Evolutionary conservation across 176 grass and related monocot genomes (phyloP).

Genomic region (Aechmea fasciata): DNA sequence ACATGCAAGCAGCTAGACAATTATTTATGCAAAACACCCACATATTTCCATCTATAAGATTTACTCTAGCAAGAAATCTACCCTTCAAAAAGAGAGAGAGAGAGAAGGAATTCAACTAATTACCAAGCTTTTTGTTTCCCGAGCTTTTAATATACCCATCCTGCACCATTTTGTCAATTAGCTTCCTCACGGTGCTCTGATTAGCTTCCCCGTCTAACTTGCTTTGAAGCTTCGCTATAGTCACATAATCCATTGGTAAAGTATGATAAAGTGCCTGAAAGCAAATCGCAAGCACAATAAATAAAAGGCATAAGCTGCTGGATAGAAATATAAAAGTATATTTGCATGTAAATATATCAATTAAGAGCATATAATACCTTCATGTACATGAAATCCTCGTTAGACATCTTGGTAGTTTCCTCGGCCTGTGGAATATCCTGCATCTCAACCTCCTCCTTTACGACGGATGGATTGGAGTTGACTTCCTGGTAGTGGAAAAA

Average conservation of each 20-base stretch:
- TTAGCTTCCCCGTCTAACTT: constrained; percentile 75
- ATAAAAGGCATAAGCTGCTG: constrained; percentile 6
- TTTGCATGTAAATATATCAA: constrained; percentile 14
- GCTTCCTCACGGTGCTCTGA: constrained; percentile 55
- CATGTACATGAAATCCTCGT: constrained; percentile 66
- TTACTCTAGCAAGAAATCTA: neutral
- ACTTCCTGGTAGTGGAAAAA: constrained; percentile 12
- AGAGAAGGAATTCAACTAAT: constrained; percentile 15
- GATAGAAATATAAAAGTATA: neutral
- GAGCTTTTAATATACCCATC: constrained; percentile 86
- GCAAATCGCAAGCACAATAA: constrained; percentile 10
- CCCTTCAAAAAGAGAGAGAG: neutral
- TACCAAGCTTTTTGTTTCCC: constrained; percentile 79
- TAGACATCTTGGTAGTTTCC: constrained; percentile 28
- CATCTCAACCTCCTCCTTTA: constrained; percentile 50
- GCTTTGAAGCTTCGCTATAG: constrained; percentile 72
- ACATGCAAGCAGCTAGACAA: neutral
- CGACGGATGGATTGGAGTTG: constrained; percentile 24
- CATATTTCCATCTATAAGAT: neutral
- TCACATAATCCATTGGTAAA: constrained; percentile 91
- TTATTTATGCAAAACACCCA: neutral
- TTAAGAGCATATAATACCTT: constrained; percentile 43
- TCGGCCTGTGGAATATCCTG: constrained; percentile 32
- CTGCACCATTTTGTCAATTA: constrained; percentile 91
- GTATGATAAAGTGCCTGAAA: constrained; percentile 72